Base-by-base conservation (phyloP, 140 eudicot genomes). In the Eryngium alpinum region DNA sequence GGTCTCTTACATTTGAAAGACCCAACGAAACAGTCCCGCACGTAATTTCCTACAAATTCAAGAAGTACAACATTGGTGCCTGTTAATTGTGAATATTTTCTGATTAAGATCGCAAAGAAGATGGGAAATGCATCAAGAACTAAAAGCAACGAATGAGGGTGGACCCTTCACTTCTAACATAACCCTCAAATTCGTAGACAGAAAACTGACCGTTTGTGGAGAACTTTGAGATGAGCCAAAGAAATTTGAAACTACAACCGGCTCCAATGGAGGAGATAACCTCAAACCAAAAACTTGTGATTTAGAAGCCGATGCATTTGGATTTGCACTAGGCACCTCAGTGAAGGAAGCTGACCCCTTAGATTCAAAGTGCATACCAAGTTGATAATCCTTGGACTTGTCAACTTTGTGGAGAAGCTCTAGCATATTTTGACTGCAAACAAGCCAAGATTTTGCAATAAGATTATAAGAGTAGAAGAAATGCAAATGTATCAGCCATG, bases 341-440 rank as follows among this genome's bases (percentile, higher is more conserved):
- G 71, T 65, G 46, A 38, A 38, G 46, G 46, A 38, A 38, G 46
- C 46, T 7, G 46, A 7, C 7, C 46, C 46, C 46, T 38, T 38
- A 38, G 46, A 38, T 38, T 38, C 46, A 74, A 33, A 76, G 33
- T 70, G 88, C 62, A 72, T 81, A 50, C 83, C 88, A 77, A 80
- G 84, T 44, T 60, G 73, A 71, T 86, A 86, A 19, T 87, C 87
- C 38, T 60, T 52, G 80, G 87, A 80, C 18, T 81, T 81, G 80
- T 89, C 89, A 49, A 89, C 91, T 87, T 87, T 92, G 88, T 87
- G 86, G 82, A 86, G 88, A 77, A 88, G 91, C 87, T 88, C 92
- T 79, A 88, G 84, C 94, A 88, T 88, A 77, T 85, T 81, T 49
- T 89, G 87, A 80, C 94, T 91, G 85, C 79, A 77, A 88, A 32